A percentile compares a stretch with the other conserved stretches of the same genome.
Evolutionary conservation across 1,139 yeast species (phyloP).

Genomic region (Debaryomyces fabryi): DNA sequence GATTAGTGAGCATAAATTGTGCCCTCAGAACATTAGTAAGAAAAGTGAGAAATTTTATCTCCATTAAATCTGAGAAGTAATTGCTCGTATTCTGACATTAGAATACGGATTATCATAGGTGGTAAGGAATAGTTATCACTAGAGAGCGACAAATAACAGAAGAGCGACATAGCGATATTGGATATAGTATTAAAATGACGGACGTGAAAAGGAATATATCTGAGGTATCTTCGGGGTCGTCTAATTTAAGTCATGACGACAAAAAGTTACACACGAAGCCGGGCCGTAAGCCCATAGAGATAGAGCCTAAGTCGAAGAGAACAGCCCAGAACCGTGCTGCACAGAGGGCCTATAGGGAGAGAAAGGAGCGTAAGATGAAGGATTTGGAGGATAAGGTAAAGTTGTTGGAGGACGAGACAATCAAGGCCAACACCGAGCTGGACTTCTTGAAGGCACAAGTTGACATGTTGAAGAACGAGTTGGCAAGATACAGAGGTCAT

Average conservation of each 20-base stretch:
- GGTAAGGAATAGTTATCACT: neutral
- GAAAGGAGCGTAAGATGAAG: conserved; percentile 85
- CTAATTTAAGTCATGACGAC: conserved; percentile 32
- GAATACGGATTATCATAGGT: neutral
- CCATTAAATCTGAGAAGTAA: neutral
- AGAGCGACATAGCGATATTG: neutral
- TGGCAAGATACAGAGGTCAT: conserved; percentile 61
- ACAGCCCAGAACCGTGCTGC: conserved; percentile 98
- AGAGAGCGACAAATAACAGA: neutral
- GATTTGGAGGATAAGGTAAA: conserved; percentile 82
- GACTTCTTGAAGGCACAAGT: conserved; percentile 79
- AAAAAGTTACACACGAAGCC: conserved; percentile 47
- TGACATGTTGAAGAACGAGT: conserved; percentile 69
- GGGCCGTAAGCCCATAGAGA: conserved; percentile 71
- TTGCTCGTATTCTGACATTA: neutral
- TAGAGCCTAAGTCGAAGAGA: conserved; percentile 83
- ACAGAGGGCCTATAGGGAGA: conserved; percentile 92
- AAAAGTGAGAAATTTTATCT: neutral
- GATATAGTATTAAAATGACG: conserved; percentile 23
- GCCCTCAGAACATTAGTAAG: neutral
- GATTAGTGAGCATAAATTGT: neutral
- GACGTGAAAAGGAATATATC: conserved; percentile 40
- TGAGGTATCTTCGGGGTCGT: conserved; percentile 24
- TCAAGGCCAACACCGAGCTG: conserved; percentile 65
- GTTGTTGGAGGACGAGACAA: conserved; percentile 68